Evolutionary conservation across 2,329 filamentous ascomycete genomes (phyloP).

Genomic region (Xylariomycetidae sp.): DNA sequence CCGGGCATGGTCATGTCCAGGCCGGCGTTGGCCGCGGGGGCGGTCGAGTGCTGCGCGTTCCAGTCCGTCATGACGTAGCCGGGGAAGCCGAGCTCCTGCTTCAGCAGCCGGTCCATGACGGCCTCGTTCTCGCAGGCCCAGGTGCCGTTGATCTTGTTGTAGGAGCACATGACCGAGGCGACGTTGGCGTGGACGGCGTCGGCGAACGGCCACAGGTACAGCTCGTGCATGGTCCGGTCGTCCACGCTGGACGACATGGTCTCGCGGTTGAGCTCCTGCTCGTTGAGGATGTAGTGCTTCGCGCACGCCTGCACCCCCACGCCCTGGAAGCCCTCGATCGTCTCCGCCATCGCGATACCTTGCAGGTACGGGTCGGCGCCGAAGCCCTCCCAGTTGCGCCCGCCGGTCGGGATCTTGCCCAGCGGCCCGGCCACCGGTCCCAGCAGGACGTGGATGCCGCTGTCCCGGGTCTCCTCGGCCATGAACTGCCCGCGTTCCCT

Average conservation of each 20-base stretch:
- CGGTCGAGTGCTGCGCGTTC: slow-evolving; percentile 69
- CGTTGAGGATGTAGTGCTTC: slow-evolving; percentile 62
- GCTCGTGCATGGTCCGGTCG: slow-evolving; percentile 62
- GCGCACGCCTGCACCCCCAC: slow-evolving; percentile 45
- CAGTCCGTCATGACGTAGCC: slow-evolving; percentile 59
- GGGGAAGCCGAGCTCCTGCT: slow-evolving; percentile 69
- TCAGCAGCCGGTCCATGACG: slow-evolving; percentile 56
- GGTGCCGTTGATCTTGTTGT: slow-evolving; percentile 65
- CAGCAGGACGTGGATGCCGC: slow-evolving; percentile 68
- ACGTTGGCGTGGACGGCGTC: slow-evolving; percentile 62
- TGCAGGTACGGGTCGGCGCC: slow-evolving; percentile 70
- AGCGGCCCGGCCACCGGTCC: slow-evolving; percentile 72
- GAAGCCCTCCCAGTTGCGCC: slow-evolving; percentile 81
- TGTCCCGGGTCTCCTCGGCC: slow-evolving; percentile 61
- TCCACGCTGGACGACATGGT: slow-evolving; percentile 52
- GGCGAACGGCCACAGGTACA: slow-evolving; percentile 63
- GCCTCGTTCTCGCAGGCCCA: slow-evolving; percentile 62
- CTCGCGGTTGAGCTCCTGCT: slow-evolving; percentile 58
- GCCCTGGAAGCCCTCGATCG: slow-evolving; percentile 51
- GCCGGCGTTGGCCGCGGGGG: slow-evolving; percentile 58
- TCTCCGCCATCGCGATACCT: slow-evolving; percentile 56
- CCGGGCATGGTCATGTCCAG: slow-evolving; percentile 83
- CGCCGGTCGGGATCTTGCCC: slow-evolving; percentile 66
- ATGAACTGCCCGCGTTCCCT: slow-evolving; percentile 62
- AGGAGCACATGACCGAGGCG: slow-evolving; percentile 65